Base-by-base conservation (phyloP, 805 yeast genomes). In the Hanseniaspora lachancei region DNA sequence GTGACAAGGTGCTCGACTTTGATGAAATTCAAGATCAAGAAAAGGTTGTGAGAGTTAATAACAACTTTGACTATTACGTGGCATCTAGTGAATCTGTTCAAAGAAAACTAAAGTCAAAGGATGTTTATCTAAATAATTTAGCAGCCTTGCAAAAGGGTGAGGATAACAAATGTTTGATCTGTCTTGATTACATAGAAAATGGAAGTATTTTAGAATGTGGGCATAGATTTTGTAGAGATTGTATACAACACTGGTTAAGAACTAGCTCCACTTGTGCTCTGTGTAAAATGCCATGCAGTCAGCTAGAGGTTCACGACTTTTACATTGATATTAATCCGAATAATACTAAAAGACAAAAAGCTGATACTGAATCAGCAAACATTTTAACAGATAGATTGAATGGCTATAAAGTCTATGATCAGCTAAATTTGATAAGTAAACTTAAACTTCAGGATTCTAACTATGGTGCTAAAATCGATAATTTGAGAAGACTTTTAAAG, bases 181-280 rank as follows among this genome's bases (percentile, higher is more conserved):
- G 98, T 66, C 78, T 84, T 21, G 75, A 81, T 4, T 65, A 77
- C 1, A 86, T 89, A 50, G 72, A 77, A 2, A 73, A 80, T 41
- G 98, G 98, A 0, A 77, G 93, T 0, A 71, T 93, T 56, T 84
- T 95, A 0, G 80, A 80, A 10, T 93, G 98, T 74, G 97, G 97
- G 0, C 98, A 93, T 68, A 81, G 81, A 61, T 93, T 84, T 64
- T 93, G 98, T 66, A 77, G 79, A 57, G 85, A 78, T 1, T 93
- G 98, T 66, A 72, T 93, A 39, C 74, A 70, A 20, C 80, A 74
- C 55, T 93, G 98, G 98, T 64, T 84, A 53, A 69, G 68, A 21
- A 72, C 71, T 16, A 77, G 77, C 41, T 65, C 69, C 1, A 68
- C 72, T 1, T 93, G 98, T 67, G 97, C 98, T 0, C 73, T 89